Percentiles rank a stretch among this genome's conserved stretches.
Conservation (phyloP, 2,329 filamentous ascomycete genomes). For the Microascus cirrosus region DNA sequence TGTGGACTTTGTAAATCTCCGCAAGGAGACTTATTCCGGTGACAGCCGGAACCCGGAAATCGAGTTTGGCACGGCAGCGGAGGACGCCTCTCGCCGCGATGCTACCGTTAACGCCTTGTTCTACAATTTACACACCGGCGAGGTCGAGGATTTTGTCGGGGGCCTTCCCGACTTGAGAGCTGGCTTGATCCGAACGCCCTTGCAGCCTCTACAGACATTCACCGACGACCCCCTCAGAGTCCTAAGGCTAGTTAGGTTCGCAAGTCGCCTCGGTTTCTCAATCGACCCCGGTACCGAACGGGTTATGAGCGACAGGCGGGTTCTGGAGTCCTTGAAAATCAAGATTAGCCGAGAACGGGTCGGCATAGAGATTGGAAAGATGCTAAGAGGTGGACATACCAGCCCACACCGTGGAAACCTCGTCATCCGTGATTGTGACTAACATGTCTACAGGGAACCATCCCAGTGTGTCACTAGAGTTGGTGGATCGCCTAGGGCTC, state of each 20-base stretch:
- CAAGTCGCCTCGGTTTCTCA: constrained; percentile 67
- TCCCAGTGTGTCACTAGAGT: constrained; percentile 48
- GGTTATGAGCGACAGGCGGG: constrained; percentile 69
- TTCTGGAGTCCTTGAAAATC: constrained; percentile 63
- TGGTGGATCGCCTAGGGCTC: constrained; percentile 56
- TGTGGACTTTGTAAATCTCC: constrained; percentile 86
- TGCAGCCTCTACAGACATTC: constrained; percentile 86
- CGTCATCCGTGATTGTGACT: background rate
- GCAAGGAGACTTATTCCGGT: constrained; percentile 84
- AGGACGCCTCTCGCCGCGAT: constrained; percentile 83
- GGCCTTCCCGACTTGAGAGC: constrained; percentile 65
- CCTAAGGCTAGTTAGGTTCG: constrained; percentile 78
- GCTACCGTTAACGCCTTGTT: constrained; percentile 94
- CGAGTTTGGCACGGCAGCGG: constrained; percentile 84
- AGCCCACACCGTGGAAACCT: background rate
- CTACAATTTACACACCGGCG: constrained; percentile 74
- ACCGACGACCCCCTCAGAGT: constrained; percentile 87
- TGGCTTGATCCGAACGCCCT: constrained; percentile 69
- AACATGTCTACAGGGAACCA: constrained; percentile 32
- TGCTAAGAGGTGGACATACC: constrained; percentile 54
- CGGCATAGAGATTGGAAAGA: constrained; percentile 81
- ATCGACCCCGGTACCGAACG: constrained; percentile 60
- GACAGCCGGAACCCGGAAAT: constrained; percentile 83
- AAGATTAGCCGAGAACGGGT: constrained; percentile 93
- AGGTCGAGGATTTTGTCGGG: constrained; percentile 76